Evolutionary conservation across 495 filamentous ascomycete species (phyloP).

Genomic region (Aspergillus asperescens): DNA sequence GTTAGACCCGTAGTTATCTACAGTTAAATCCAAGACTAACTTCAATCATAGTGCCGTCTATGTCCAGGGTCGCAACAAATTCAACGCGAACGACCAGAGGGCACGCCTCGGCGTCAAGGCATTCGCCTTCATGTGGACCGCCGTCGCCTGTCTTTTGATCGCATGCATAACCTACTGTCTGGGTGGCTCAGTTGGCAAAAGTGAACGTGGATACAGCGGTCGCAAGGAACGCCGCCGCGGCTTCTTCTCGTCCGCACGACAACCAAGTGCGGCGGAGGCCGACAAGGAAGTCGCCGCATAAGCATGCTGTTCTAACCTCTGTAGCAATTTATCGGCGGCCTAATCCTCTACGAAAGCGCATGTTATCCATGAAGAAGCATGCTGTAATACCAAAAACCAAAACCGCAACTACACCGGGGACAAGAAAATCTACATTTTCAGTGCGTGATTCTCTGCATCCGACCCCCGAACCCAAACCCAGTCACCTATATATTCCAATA

Average conservation of each 20-base stretch:
- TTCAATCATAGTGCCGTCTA: conserved; percentile 57
- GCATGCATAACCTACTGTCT: conserved; percentile 67
- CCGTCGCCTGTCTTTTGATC: conserved; percentile 63
- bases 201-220: conserved; percentile 38
- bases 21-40: neutral
- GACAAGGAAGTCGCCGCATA: conserved; percentile 37
- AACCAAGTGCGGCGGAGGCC: conserved; percentile 30
- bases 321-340: neutral
- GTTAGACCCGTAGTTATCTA: conserved; percentile 21
- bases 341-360: neutral
- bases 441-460: too few relatives aligned
- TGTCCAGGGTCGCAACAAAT: conserved; percentile 69
- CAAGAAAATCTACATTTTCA: neutral
- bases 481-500: neutral
- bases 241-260: conserved; percentile 39
- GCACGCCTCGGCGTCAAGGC: conserved; percentile 65
- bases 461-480: too few relatives aligned
- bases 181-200: conserved; percentile 34
- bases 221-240: conserved; percentile 39
- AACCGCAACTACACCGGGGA: neutral
- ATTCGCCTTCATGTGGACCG: conserved; percentile 83
- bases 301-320: neutral
- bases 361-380: neutral
- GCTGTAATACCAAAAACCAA: neutral
- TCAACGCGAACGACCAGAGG: conserved; percentile 50